These are phyloP conservation scores for Torrubiella hemipterigena DNA, from an alignment of 2,329 filamentous ascomycete genomes.

Conservation along the genomic window DNA sequence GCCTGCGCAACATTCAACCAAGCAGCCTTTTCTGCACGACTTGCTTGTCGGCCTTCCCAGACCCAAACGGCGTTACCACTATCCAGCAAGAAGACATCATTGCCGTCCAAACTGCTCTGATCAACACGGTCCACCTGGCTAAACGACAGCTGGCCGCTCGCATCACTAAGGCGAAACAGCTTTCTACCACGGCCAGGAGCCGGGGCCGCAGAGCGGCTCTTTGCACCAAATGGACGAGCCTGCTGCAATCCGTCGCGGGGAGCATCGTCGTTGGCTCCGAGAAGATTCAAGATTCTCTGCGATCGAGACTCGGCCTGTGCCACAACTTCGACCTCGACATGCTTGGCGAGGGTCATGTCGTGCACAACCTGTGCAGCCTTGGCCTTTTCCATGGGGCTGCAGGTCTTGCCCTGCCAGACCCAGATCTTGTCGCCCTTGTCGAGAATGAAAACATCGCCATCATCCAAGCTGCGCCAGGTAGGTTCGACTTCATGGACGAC, in stretches of 20 bases:
- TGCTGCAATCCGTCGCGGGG: conserved; percentile 25
- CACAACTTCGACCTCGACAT: conserved; percentile 53
- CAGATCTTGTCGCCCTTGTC: conserved; percentile 53
- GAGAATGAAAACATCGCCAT: conserved; percentile 53
- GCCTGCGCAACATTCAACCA: conserved; percentile 50
- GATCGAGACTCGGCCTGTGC: conserved; percentile 47
- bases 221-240: conserved; percentile 25
- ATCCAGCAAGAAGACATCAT: conserved; percentile 51
- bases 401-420: conserved; percentile 56
- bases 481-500: conserved; percentile 54
- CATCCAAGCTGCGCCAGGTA: conserved; percentile 48
- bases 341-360: conserved; percentile 51
- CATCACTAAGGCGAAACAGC: conserved; percentile 53
- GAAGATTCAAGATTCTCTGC: conserved; percentile 40
- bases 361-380: conserved; percentile 57
- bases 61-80: conserved; percentile 51
- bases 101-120: conserved; percentile 38
- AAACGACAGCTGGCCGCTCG: conserved; percentile 43
- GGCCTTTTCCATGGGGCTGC: conserved; percentile 57
- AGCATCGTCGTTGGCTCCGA: conserved; percentile 34
- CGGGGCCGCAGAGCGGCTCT: conserved; percentile 8
- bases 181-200: conserved; percentile 19
- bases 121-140: conserved; percentile 44
- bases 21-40: conserved; percentile 41
- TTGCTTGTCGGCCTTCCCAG: conserved; percentile 51